Evolutionary conservation across 2,329 filamentous ascomycete genomes (phyloP).

Genomic region (Penicillium sp.): DNA sequence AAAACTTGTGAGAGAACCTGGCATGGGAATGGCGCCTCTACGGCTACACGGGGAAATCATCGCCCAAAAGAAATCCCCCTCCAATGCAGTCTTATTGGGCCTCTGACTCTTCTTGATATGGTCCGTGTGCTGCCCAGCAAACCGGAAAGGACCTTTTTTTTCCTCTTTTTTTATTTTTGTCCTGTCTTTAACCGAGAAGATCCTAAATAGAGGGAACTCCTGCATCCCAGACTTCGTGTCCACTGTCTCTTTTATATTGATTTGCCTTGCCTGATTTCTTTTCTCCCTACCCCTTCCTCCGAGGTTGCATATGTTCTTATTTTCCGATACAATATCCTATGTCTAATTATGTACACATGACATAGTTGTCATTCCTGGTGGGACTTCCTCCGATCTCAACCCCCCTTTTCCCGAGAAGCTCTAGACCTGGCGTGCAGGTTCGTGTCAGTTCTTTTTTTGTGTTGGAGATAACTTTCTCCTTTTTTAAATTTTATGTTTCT

Average conservation of each 20-base stretch:
- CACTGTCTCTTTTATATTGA: conserved; percentile 16
- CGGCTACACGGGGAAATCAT: conserved; percentile 15
- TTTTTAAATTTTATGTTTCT: neutral
- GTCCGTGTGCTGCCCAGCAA: conserved; percentile 14
- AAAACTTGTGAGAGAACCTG: conserved; percentile 6
- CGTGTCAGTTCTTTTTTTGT: neutral
- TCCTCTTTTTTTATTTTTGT: neutral
- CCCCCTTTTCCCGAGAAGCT: conserved; percentile 5
- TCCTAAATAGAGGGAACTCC: conserved; percentile 15
- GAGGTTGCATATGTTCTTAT: conserved; percentile 8
- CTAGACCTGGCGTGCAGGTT: conserved; percentile 1
- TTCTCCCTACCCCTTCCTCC: neutral
- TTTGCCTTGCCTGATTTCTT: neutral
- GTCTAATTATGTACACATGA: conserved; percentile 17
- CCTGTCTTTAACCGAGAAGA: neutral
- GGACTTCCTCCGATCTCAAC: conserved; percentile 9
- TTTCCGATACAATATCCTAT: conserved; percentile 3
- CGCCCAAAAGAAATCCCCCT: neutral
- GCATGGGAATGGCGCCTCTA: conserved; percentile 9
- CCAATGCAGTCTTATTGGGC: conserved; percentile 7
- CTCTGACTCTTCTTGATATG: conserved; percentile 15
- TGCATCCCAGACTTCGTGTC: conserved; percentile 1
- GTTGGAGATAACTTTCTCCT: neutral
- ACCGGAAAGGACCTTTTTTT: neutral
- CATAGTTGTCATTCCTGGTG: conserved; percentile 22